Base-by-base conservation (phyloP, 352 stramenopile genomes). In the Pythium sukuiense region DNA sequence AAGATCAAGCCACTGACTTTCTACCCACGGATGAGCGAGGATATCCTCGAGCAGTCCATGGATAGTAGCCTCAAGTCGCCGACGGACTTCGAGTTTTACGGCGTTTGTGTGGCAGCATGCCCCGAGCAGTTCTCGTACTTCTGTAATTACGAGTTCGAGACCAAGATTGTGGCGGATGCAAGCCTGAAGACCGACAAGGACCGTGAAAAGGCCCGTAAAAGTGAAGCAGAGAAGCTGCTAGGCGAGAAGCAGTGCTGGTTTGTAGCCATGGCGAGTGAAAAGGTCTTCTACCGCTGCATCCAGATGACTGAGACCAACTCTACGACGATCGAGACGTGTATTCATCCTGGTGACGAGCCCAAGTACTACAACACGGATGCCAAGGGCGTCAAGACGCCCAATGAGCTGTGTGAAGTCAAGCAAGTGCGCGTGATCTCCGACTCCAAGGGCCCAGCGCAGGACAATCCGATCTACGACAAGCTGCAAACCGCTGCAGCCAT, bases 221-320 rank as follows among this genome's bases (percentile, higher is more conserved):
- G 54, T 0, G 77, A 79, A 35, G 76, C 83, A 12, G 65, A 61
- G 12, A 78, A 72, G 46, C 30, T 85, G 7, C 45, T 90, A 13
- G 67, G 73, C 4, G 69, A 69, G 12, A 54, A 69, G 2, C 55
- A 81, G 13, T 93, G 85, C 61, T 93, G 85, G 83, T 71, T 91
- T 26, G 83, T 93, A 20, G 69, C 81, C 5, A 74, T 93, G 50
- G 61, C 73, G 8, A 91, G 77, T 45, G 65, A 91, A 12, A 73
- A 76, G 43, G 82, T 92, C 4, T 88, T 91, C 35, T 96, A 91
- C 50, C 80, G 88, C 12, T 96, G 86, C 63, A 82, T 96, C n/a
- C 86, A 89, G 55, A 74, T 83, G 54, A 81, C 79, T 0, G 61
- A 89, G 27, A 70, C 75, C 29, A 93, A 82, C 30, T 79, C 85